Conservation (phyloP, 345 rosid species). For the Euphorbia lathyris region DNA sequence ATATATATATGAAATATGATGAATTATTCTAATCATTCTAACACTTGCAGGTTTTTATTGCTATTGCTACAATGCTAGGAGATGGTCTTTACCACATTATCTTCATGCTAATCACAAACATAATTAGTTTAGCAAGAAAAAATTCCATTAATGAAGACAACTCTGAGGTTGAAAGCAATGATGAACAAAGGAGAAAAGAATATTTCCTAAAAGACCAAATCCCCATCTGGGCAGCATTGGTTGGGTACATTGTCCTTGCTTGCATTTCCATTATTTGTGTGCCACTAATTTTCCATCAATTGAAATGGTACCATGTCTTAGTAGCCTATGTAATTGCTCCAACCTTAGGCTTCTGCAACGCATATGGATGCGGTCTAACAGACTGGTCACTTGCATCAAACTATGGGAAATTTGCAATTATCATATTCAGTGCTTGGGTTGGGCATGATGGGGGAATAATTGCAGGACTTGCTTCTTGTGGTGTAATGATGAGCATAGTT, state of each 20-base stretch:
- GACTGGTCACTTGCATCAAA: conserved; percentile 93
- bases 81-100: conserved; percentile 75
- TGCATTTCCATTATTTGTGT: conserved; percentile 43
- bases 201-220: conserved; percentile 75
- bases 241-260: conserved; percentile 57
- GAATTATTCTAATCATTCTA: not conserved
- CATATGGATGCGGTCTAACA: conserved; percentile 82
- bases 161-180: conserved; percentile 18
- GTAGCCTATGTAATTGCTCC: conserved; percentile 73
- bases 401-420: conserved; percentile 76
- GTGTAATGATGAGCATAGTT: conserved; percentile 98
- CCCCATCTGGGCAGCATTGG: conserved; percentile 52
- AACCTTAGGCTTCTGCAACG: conserved; percentile 78
- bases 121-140: conserved; percentile 28
- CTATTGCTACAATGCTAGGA: conserved; percentile 88
- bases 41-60: conserved; percentile 52
- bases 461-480: conserved; percentile 81
- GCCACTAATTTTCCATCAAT: conserved; percentile 66
- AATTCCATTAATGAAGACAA: not conserved
- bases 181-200: conserved; percentile 46
- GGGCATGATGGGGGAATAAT: conserved; percentile 68
- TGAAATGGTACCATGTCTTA: conserved; percentile 71
- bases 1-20: no score
- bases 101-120: conserved; percentile 51
- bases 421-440: conserved; percentile 78